Percentiles rank a stretch among this genome's conserved stretches.
Evolutionary conservation across 768 basidiomycete genomes (phyloP).

Genomic region (Gautieria morchelliformis): DNA sequence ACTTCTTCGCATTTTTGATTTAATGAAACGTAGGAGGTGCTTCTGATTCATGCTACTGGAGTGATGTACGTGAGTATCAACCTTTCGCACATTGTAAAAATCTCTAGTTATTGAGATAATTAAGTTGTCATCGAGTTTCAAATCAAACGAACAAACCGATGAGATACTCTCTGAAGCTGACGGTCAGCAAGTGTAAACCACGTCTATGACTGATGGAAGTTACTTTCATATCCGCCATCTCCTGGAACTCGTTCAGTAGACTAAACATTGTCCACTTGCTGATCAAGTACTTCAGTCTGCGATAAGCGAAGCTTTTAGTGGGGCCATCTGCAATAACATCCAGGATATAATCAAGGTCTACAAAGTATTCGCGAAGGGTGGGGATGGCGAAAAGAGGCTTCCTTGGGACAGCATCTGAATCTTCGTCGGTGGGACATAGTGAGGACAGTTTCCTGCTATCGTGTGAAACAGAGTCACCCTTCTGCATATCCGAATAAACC

Average conservation of each 20-base stretch:
- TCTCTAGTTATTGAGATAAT: slow-evolving; percentile 45
- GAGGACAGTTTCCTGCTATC: not conserved
- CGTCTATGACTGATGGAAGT: slow-evolving; percentile 14
- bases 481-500: slow-evolving; percentile 43
- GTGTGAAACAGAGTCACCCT: slow-evolving; percentile 20
- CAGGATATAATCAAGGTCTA: slow-evolving; percentile 89
- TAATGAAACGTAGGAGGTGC: slow-evolving; percentile 95
- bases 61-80: slow-evolving; percentile 98
- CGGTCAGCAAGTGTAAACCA: not conserved
- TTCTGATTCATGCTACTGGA: slow-evolving; percentile 99
- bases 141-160: slow-evolving; percentile 44
- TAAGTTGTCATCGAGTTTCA: not conserved
- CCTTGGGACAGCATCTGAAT: slow-evolving; percentile 19
- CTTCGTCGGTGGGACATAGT: slow-evolving; percentile 9
- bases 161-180: slow-evolving; percentile 54
- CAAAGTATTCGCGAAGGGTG: slow-evolving; percentile 86
- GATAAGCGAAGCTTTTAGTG: slow-evolving; percentile 90
- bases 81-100: slow-evolving; percentile 97
- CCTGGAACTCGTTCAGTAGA: slow-evolving; percentile 87
- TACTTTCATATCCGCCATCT: slow-evolving; percentile 95
- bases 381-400: slow-evolving; percentile 72
- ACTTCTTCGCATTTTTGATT: slow-evolving; percentile 90
- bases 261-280: slow-evolving; percentile 93
- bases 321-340: slow-evolving; percentile 91
- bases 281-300: slow-evolving; percentile 80